Evolutionary conservation across 805 yeast genomes (phyloP), one percentile per base, ranked within the genome.

Genomic region (Saturnispora galanensis): DNA sequence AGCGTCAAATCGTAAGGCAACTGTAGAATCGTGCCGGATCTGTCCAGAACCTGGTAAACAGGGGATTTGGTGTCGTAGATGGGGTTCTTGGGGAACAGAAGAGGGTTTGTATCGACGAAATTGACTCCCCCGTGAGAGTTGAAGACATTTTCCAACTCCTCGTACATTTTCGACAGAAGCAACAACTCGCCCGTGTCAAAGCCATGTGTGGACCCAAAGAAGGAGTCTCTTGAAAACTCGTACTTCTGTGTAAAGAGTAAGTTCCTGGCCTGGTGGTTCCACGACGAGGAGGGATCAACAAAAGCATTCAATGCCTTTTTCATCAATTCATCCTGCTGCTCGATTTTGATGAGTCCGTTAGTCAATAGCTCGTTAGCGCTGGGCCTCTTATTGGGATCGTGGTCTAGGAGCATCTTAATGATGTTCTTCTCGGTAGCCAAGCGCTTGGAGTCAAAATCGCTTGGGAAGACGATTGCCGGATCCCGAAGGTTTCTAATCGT

Each of bases 211-310:
- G 33, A 38, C 47, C 89, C 97, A 61, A 84, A 93, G 48, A 93
- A 67, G 11, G 87, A 74, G 59, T 87, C 96, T 51, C 81, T 79
- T 0, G 95, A 95, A 47, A 84, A 70, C 60, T 81, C 81, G 54
- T 87, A 82, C 0, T 96, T 88, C 54, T 86, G 94, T 12, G 84
- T 71, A 60, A 93, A 93, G 31, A 93, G 65, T 0, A 93, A 83
- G 44, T 82, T 84, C 56, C 96, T 74, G 0, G 93, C 96, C 59
- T 88, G 95, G 50, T 80, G 85, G 52, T 89, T 93, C 94, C 96
- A 88, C 1, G 95, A 89, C 0, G 96, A 85, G 0, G 93, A 79
- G 0, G 96, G 90, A 59, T 88, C 89, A 0, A 95, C 83, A 47
- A 93, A 64, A 28, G 88, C 84, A 51, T 80, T 78, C 51, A 93